phyloP scores from a whole-genome alignment of 257 asterid genomes.

The Striga asiatica region DNA sequence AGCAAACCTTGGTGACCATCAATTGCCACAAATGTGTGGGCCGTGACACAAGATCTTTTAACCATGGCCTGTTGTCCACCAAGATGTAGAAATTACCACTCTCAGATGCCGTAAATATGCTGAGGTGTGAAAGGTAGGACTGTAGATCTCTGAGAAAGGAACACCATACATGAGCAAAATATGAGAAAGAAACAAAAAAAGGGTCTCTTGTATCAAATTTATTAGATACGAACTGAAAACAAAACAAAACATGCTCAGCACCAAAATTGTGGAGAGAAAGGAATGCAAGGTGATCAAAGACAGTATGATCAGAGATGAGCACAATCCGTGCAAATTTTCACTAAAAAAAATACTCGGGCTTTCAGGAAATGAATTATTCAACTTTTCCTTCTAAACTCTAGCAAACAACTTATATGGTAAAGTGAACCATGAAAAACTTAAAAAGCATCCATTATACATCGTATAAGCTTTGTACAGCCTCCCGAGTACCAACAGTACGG shows the following conservation, averaged over 20 bases:
- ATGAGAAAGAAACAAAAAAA: neutral
- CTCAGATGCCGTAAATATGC: constrained; percentile 67
- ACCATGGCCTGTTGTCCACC: constrained; percentile 95
- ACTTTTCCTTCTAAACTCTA: too few species aligned
- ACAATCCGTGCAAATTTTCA: neutral
- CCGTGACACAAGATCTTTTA: constrained; percentile 64
- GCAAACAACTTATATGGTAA: too few species aligned
- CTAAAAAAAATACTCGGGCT: neutral
- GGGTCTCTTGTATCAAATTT: neutral
- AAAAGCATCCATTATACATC: too few species aligned
- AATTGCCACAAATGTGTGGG: constrained; percentile 91
- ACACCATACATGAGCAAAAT: neutral
- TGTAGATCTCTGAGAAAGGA: constrained; percentile 64
- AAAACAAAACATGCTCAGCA: neutral
- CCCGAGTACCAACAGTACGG: neutral
- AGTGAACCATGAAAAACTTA: too few species aligned
- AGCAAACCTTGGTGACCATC: constrained; percentile 91
- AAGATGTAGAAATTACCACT: constrained; percentile 66
- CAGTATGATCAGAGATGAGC: neutral
- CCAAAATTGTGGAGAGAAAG: neutral
- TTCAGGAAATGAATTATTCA: neutral
- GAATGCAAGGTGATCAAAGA: too few species aligned
- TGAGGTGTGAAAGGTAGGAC: constrained; percentile 91
- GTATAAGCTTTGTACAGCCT: too few species aligned
- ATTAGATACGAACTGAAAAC: neutral